Conservation (phyloP, 2,329 filamentous ascomycete genomes). For the Nothophoma quercina region DNA sequence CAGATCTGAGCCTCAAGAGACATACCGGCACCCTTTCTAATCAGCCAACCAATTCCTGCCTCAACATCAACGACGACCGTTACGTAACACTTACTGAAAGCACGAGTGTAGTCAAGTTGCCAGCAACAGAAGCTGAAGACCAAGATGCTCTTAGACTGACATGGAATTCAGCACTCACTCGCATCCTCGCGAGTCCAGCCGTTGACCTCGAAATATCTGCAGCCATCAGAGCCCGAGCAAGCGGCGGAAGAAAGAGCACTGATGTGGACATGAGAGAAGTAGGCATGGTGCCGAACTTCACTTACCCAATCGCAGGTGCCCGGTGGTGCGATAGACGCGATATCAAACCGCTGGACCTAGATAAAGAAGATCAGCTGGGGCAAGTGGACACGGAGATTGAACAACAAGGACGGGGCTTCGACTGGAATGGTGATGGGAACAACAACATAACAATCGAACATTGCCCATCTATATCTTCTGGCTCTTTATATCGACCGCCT, state of each 20-base stretch:
- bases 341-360: no score
- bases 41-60: no score
- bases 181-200: not conserved
- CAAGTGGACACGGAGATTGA: no score
- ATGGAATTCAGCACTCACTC: constrained; percentile 16
- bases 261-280: not conserved
- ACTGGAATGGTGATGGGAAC: not conserved
- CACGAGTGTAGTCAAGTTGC: not conserved
- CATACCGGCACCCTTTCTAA: no score
- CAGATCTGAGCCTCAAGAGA: not conserved
- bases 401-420: not conserved
- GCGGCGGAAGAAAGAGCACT: not conserved
- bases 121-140: no score
- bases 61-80: not conserved
- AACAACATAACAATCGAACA: not conserved
- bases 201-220: constrained; percentile 12
- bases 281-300: constrained; percentile 37
- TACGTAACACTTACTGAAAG: not conserved
- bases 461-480: not conserved
- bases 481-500: not conserved
- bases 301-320: constrained; percentile 23
- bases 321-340: constrained; percentile 19
- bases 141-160: no score
- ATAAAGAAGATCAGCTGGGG: no score
- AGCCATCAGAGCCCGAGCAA: constrained; percentile 8